Evolutionary conservation across 768 basidiomycete species (phyloP).

Genomic region (Kwoniella sp.): DNA sequence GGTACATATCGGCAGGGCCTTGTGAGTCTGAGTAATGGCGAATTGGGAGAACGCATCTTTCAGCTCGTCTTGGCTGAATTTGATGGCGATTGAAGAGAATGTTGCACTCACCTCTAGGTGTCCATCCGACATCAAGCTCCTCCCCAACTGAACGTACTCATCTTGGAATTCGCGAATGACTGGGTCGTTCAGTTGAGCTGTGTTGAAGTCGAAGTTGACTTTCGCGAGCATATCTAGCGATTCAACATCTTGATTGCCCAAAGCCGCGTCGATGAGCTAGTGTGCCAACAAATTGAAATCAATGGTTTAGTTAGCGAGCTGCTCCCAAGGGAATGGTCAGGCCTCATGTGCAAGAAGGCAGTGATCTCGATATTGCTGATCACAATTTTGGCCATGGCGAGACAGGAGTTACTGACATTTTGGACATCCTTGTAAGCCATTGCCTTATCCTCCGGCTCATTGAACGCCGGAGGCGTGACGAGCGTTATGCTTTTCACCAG

Average conservation of each 20-base stretch:
- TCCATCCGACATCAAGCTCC: background rate
- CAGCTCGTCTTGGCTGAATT: too few relatives aligned
- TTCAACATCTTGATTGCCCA: background rate
- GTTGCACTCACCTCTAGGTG: background rate
- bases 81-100: too few relatives aligned
- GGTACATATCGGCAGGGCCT: background rate
- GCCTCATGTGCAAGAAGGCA: too few relatives aligned
- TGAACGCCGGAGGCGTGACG: constrained; percentile 5
- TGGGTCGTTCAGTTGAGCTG: background rate
- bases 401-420: too few relatives aligned
- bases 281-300: too few relatives aligned
- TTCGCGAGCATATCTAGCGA: background rate
- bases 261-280: background rate
- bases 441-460: constrained; percentile 1
- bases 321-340: too few relatives aligned
- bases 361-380: too few relatives aligned
- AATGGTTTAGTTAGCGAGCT: too few relatives aligned
- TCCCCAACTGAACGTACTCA: background rate
- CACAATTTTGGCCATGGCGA: too few relatives aligned
- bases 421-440: constrained; percentile 2
- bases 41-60: too few relatives aligned
- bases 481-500: constrained; percentile 5
- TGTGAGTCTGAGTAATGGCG: background rate
- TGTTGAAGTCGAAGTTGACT: background rate
- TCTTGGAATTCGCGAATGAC: background rate